Conservation (phyloP, 305 asterid genomes). For the Fraxinus platypoda region DNA sequence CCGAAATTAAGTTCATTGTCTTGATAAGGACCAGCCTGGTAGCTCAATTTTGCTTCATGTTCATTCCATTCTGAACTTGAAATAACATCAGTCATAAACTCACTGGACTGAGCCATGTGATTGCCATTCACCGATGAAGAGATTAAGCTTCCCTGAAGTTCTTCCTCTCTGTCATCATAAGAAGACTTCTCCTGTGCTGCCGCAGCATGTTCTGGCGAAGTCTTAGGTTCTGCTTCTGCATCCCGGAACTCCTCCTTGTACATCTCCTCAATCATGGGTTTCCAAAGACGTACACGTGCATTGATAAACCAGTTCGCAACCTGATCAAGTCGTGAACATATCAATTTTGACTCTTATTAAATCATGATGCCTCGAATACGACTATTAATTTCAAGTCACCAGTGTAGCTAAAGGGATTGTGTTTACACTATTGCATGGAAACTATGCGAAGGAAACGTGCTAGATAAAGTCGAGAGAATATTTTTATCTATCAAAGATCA, state of each 20-base stretch:
- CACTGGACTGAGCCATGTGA: slow-evolving; percentile 27
- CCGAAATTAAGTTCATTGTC: slow-evolving; percentile 31
- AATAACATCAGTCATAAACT: slow-evolving; percentile 20
- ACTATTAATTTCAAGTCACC: not conserved
- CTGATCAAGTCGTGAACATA: slow-evolving; percentile 29
- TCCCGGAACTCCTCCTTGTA: slow-evolving; percentile 76
- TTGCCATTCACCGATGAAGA: slow-evolving; percentile 25
- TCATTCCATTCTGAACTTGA: slow-evolving; percentile 24
- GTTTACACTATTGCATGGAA: not conserved
- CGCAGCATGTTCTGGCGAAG: slow-evolving; percentile 41
- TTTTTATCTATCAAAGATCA: not conserved
- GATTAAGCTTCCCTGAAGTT: slow-evolving; percentile 32
- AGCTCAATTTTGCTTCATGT: slow-evolving; percentile 27
- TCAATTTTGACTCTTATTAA: not conserved
- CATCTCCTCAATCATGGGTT: slow-evolving; percentile 87
- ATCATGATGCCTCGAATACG: not conserved
- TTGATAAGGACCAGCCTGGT: slow-evolving; percentile 32
- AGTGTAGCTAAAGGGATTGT: not conserved
- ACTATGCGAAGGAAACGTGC: not conserved
- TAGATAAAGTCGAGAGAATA: not conserved
- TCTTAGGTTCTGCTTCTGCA: slow-evolving; percentile 44
- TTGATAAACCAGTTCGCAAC: slow-evolving; percentile 90
- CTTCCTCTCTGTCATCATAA: slow-evolving; percentile 43
- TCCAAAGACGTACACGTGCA: slow-evolving; percentile 86
- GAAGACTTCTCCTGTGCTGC: slow-evolving; percentile 37